A percentile compares a stretch with the other conserved stretches of the same genome.
Conservation (phyloP, 352 stramenopile genomes). For the Globisporangium polare region DNA sequence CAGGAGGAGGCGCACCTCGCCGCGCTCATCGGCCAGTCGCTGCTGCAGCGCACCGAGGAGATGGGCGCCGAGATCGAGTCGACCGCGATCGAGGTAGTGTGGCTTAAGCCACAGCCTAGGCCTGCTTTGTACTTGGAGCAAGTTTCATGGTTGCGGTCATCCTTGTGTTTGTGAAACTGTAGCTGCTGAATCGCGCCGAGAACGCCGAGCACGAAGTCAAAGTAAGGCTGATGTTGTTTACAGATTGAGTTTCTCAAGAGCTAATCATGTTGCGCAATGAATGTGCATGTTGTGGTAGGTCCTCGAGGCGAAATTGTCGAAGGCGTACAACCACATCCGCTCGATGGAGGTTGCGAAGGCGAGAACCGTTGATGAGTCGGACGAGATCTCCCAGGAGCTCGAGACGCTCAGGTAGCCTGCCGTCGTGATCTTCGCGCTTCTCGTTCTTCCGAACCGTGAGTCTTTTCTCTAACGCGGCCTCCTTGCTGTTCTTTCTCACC, state of each 20-base stretch:
- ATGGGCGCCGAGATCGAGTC: constrained; percentile 39
- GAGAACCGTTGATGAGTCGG: constrained; percentile 26
- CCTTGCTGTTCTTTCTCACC: neutral
- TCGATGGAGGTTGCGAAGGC: constrained; percentile 36
- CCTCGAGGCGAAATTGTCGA: constrained; percentile 30
- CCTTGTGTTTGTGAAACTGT: neutral
- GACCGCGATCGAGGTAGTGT: constrained; percentile 15
- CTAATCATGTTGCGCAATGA: too few relatives aligned
- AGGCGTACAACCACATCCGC: constrained; percentile 29
- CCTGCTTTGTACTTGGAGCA: too few relatives aligned
- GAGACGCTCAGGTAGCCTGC: constrained; percentile 15
- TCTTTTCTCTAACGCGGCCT: neutral
- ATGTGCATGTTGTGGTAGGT: constrained; percentile 15
- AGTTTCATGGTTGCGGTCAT: neutral
- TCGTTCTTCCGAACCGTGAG: too few relatives aligned
- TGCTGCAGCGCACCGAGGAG: constrained; percentile 46
- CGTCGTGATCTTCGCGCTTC: neutral
- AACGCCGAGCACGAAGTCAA: constrained; percentile 39
- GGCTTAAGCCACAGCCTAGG: too few relatives aligned
- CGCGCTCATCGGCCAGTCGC: constrained; percentile 42
- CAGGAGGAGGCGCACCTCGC: constrained; percentile 47
- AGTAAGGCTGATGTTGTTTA: constrained; percentile 1
- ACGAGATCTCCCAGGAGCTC: constrained; percentile 31
- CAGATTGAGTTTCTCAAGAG: too few relatives aligned
- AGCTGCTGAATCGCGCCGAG: constrained; percentile 37